A percentile compares a stretch with the other conserved stretches of the same genome.
Conservation (phyloP, 345 rosid genomes). For the Citrus unshiu region DNA sequence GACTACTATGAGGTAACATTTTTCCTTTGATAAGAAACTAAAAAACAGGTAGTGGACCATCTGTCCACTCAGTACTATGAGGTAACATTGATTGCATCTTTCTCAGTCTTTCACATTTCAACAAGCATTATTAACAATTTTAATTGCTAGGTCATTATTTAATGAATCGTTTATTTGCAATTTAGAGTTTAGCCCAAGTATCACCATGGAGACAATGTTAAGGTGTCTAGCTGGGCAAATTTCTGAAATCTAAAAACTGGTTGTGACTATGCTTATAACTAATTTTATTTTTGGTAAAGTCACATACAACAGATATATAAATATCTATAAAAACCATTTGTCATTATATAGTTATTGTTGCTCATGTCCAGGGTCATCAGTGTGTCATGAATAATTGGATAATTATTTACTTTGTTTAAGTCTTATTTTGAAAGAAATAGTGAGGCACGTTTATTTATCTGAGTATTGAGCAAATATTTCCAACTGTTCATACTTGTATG, state of each 20-base stretch:
- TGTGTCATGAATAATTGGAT: not conserved
- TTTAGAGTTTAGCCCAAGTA: not conserved
- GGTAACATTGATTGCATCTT: conserved; percentile 31
- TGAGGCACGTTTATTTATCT: not conserved
- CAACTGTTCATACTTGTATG: not conserved
- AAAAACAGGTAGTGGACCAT: too few species aligned
- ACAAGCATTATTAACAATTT: not conserved
- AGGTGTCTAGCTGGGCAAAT: not conserved
- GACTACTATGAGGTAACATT: conserved; percentile 77
- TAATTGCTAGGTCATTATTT: not conserved
- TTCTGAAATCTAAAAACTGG: not conserved
- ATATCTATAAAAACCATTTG: not conserved
- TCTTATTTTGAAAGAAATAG: not conserved
- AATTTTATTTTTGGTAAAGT: not conserved
- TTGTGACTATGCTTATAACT: not conserved
- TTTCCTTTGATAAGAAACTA: not conserved
- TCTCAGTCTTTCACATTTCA: not conserved
- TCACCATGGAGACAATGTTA: not conserved
- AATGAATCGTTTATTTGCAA: not conserved
- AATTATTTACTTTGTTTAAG: not conserved
- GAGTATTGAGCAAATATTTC: not conserved
- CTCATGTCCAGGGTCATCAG: not conserved
- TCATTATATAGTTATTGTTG: not conserved
- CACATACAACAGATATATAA: not conserved
- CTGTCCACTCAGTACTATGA: conserved; percentile 36